phyloP scores from a whole-genome alignment of 306 rosid species.

The Cucumis hystrix region DNA sequence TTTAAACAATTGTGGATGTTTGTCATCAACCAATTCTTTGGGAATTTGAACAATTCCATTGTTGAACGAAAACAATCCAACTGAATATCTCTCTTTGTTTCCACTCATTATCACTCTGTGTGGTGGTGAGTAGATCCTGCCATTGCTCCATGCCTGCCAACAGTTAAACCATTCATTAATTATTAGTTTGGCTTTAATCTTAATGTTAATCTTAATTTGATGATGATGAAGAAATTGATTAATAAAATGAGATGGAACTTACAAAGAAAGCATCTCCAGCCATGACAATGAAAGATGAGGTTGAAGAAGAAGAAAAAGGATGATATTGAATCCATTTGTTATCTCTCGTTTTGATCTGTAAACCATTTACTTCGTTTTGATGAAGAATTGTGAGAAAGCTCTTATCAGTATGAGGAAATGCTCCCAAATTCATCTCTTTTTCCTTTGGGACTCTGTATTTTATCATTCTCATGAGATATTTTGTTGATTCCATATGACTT shows the following conservation, averaged over 20 bases:
- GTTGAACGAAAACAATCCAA: slow-evolving; percentile 7
- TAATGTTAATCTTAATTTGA: too few species aligned
- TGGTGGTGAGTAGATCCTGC: slow-evolving; percentile 1
- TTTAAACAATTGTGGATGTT: slow-evolving; percentile 8
- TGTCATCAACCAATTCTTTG: slow-evolving; percentile 6
- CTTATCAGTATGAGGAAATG: slow-evolving; percentile 12
- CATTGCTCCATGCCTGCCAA: slow-evolving; percentile 20
- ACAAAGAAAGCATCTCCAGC: slow-evolving; percentile 19
- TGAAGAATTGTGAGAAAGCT: slow-evolving; percentile 12
- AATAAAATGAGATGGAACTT: neutral
- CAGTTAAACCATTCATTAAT: too few species aligned
- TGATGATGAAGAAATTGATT: too few species aligned
- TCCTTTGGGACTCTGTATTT: slow-evolving; percentile 9
- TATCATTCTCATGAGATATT: slow-evolving; percentile 7
- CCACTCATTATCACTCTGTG: slow-evolving; percentile 16
- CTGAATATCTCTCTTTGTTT: slow-evolving; percentile 1
- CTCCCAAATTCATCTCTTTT: slow-evolving; percentile 1
- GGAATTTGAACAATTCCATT: slow-evolving; percentile 11
- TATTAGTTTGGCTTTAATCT: too few species aligned
- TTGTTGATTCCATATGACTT: slow-evolving; percentile 10
- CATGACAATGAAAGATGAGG: slow-evolving; percentile 10
- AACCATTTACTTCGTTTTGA: slow-evolving; percentile 13
- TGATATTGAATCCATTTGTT: slow-evolving; percentile 10
- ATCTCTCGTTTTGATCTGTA: slow-evolving; percentile 8
- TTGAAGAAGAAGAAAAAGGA: neutral